A percentile compares a stretch with the other conserved stretches of the same genome.
Evolutionary conservation across 768 basidiomycete species (phyloP).

Genomic region (Symmetrospora coprosmae): DNA sequence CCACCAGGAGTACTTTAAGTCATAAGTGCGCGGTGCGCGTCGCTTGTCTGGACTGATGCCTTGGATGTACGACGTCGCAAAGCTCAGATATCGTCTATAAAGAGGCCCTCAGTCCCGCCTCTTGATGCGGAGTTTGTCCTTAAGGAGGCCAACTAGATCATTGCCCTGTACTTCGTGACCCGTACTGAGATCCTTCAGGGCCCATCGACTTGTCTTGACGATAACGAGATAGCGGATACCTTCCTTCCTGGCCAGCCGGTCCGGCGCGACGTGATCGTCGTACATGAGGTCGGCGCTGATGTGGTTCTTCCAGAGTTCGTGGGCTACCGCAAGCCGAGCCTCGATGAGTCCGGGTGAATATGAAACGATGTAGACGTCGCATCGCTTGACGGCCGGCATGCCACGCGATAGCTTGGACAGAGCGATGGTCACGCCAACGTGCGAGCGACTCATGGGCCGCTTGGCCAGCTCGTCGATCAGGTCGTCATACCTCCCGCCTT

Average conservation of each 20-base stretch:
- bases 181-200: no score
- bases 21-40: no score
- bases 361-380: constrained; percentile 35
- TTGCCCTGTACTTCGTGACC: no score
- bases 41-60: no score
- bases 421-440: constrained; percentile 29
- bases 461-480: constrained; percentile 32
- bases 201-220: constrained; percentile 26
- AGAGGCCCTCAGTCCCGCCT: no score
- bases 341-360: constrained; percentile 31
- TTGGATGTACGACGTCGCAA: no score
- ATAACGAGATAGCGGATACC: constrained; percentile 34
- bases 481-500: constrained; percentile 36
- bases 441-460: constrained; percentile 24
- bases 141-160: no score
- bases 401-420: constrained; percentile 30
- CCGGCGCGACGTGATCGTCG: constrained; percentile 29
- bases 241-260: constrained; percentile 32
- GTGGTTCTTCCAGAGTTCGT: constrained; percentile 33
- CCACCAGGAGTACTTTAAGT: no score
- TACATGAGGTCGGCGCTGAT: constrained; percentile 34
- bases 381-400: constrained; percentile 24
- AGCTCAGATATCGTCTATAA: no score
- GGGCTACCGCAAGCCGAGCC: constrained; percentile 32
- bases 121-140: no score